Evolutionary conservation across 495 filamentous ascomycete species (phyloP).

Genomic region (Thermothielavioides terrestris): DNA sequence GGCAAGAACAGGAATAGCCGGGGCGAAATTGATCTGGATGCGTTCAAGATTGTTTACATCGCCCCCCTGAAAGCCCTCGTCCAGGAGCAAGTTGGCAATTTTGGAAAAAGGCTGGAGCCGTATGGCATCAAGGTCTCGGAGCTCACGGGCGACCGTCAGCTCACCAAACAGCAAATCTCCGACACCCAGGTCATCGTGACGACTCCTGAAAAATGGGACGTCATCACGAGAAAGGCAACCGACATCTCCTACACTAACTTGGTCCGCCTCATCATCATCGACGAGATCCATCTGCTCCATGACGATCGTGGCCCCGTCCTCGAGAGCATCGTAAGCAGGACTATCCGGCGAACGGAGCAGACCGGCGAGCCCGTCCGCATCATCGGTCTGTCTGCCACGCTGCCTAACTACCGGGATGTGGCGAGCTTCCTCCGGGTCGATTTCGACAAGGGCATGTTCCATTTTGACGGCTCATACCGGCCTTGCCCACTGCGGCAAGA

Average conservation of each 20-base stretch:
- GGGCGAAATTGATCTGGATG: slow-evolving; percentile 85
- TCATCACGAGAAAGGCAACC: slow-evolving; percentile 96
- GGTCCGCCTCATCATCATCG: slow-evolving; percentile 88
- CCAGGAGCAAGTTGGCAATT: slow-evolving; percentile 94
- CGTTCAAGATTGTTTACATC: slow-evolving; percentile 96
- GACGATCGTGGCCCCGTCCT: slow-evolving; percentile 96
- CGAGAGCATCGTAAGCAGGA: slow-evolving; percentile 93
- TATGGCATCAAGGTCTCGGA: slow-evolving; percentile 91
- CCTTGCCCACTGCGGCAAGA: slow-evolving; percentile 93
- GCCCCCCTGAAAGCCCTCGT: slow-evolving; percentile 91
- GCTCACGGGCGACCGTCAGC: slow-evolving; percentile 92
- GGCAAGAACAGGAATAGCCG: slow-evolving; percentile 87
- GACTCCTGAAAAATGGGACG: slow-evolving; percentile 98
- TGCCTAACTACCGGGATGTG: slow-evolving; percentile 96
- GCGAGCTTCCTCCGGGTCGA: slow-evolving; percentile 93
- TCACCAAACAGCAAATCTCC: slow-evolving; percentile 96
- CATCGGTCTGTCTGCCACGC: slow-evolving; percentile 85
- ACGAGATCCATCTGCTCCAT: slow-evolving; percentile 96
- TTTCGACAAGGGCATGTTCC: slow-evolving; percentile 74
- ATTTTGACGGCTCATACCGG: slow-evolving; percentile 90
- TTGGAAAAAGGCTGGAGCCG: slow-evolving; percentile 80
- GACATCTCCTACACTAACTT: slow-evolving; percentile 96
- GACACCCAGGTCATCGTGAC: slow-evolving; percentile 99
- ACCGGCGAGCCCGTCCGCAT: slow-evolving; percentile 86
- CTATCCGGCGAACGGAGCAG: slow-evolving; percentile 85